Base-by-base conservation (phyloP, 2,329 filamentous ascomycete species). In the Aspergillus caelatus region DNA sequence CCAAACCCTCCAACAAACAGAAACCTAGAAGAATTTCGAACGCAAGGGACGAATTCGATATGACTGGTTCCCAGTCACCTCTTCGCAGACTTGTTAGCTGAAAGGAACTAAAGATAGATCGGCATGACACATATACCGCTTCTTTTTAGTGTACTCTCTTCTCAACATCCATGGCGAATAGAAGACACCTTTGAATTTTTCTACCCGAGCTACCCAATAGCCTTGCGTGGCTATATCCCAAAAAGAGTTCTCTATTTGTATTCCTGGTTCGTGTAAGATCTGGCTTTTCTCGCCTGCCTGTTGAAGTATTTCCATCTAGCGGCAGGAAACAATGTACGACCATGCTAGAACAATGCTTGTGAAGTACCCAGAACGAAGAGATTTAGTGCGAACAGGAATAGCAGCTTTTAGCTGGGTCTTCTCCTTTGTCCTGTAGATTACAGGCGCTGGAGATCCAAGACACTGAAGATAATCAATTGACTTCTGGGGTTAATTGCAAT, bases 241-340 rank as follows among this genome's bases (percentile, higher is more conserved):
- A 26, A 64, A 64, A 43, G 26, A 58, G 1, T 43, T 36, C 34
- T 64, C 46, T 10, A 46, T 41, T 30, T 30, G 36, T 39, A 50
- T 50, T 6, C 23, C n/a, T 8, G 26, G 16, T 10, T 63, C 45
- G 58, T 69, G 67, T 11, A 63, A 32, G n/a, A 67, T 46, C n/a
- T 21, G 34, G n/a, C 55, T 60, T 2, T 65, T 41, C 60, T 64
- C n/a, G 1, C 67, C 68, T 21, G 64, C 67, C 4, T 14, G 57
- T 26, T 67, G 64, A 30, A 68, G 57, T 45, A 68, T 67, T 28
- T 70, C 67, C 34, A 68, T 62, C 68, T 67, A 69, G n/a, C 68
- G 68, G 26, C 62, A 65, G 36, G 67, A 70, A 28, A 70, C 57
- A 3, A 70, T 68, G n/a, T 70, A 69, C 6, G 63, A 69, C 67